phyloP scores from a whole-genome alignment of 805 yeast species.

The Pichia membranifaciens region DNA sequence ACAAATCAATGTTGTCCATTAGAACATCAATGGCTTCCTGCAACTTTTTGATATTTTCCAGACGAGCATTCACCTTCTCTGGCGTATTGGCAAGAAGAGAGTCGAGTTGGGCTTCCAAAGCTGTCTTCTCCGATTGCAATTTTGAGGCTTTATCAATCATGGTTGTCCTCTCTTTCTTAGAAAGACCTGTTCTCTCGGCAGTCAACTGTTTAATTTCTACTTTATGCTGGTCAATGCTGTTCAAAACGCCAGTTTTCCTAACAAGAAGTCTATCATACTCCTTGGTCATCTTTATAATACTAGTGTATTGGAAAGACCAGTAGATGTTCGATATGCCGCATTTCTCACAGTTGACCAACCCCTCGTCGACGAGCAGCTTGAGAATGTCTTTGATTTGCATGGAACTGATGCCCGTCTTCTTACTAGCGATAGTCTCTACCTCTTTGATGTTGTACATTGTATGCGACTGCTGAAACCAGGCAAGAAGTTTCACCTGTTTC shows the following conservation, averaged over 20 bases:
- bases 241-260: constrained; percentile 7
- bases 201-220: constrained; percentile 9
- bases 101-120: constrained; percentile 9
- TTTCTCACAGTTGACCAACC: constrained; percentile 43
- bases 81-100: constrained; percentile 1
- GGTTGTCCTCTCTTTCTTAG: not conserved
- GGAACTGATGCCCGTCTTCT: constrained; percentile 42
- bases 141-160: constrained; percentile 9
- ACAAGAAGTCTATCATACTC: constrained; percentile 9
- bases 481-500: constrained; percentile 32
- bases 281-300: constrained; percentile 13
- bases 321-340: constrained; percentile 50
- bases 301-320: constrained; percentile 41
- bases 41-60: constrained; percentile 1
- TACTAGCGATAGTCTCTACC: constrained; percentile 41
- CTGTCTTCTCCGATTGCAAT: constrained; percentile 11
- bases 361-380: constrained; percentile 44
- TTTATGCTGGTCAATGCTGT: constrained; percentile 13
- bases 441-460: constrained; percentile 45
- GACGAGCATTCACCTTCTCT: constrained; percentile 1
- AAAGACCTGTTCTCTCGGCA: constrained; percentile 1
- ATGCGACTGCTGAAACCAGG: constrained; percentile 37
- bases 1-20: constrained; percentile 37
- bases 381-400: constrained; percentile 51
- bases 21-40: constrained; percentile 12